These are phyloP conservation scores for Narthecium ossifragum DNA, from an alignment of 106 monocot genomes.

Conservation along the genomic window DNA sequence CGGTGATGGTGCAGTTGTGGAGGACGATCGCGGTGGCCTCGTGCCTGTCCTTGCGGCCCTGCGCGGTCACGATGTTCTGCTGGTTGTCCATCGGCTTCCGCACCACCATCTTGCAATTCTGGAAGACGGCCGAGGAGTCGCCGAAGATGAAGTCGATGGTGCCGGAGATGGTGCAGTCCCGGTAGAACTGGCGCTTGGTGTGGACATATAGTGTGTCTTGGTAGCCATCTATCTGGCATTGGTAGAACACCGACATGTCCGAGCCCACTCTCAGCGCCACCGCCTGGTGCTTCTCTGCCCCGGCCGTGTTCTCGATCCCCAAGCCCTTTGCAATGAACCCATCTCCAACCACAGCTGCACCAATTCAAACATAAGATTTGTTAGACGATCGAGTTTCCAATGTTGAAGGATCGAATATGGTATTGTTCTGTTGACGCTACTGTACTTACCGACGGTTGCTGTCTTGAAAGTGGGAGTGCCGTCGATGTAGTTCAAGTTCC, in stretches of 20 bases:
- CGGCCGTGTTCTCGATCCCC: conserved; percentile 41
- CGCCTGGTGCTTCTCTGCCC: conserved; percentile 36
- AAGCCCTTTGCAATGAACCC: conserved; percentile 27
- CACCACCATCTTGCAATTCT: conserved; percentile 40
- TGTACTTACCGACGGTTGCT: conserved; percentile 22
- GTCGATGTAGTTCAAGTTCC: conserved; percentile 27
- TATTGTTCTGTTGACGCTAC: background rate
- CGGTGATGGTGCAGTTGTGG: conserved; percentile 55
- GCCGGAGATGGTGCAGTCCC: conserved; percentile 53
- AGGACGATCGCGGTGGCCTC: conserved; percentile 34
- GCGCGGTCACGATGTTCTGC: conserved; percentile 46
- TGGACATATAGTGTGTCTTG: conserved; percentile 60
- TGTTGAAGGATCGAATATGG: no score
- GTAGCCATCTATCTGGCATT: conserved; percentile 50
- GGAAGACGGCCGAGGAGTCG: conserved; percentile 35
- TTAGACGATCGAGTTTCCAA: no score
- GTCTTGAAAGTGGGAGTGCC: conserved; percentile 31
- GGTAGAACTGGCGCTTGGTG: conserved; percentile 51
- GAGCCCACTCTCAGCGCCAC: conserved; percentile 34
- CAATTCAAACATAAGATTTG: background rate
- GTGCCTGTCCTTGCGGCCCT: conserved; percentile 35
- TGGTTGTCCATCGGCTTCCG: conserved; percentile 51
- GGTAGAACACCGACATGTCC: conserved; percentile 57
- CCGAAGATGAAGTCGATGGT: conserved; percentile 71
- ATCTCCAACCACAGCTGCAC: conserved; percentile 15